Evolutionary conservation across 495 filamentous ascomycete genomes (phyloP).

Genomic region (Apiosordaria backusii): DNA sequence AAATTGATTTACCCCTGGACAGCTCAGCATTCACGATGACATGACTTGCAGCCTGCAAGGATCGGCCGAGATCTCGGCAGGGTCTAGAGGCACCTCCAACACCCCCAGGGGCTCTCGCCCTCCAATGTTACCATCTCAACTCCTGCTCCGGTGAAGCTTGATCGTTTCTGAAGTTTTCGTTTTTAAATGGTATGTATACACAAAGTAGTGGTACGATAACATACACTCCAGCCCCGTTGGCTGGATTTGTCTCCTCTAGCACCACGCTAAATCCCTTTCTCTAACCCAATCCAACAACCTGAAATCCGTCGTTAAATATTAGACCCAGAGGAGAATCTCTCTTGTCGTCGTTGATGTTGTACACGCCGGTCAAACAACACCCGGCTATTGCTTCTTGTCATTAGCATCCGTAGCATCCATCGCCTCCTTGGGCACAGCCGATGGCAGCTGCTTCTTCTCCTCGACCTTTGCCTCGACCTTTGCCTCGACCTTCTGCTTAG

Average conservation of each 20-base stretch:
- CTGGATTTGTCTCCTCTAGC: neutral
- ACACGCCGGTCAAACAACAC: neutral
- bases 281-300: neutral
- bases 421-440: slow-evolving; percentile 19
- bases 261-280: neutral
- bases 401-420: slow-evolving; percentile 31
- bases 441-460: slow-evolving; percentile 3
- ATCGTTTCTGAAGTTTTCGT: too few species aligned
- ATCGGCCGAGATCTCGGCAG: too few species aligned
- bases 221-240: neutral
- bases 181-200: neutral
- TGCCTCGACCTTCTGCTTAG: neutral
- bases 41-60: too few species aligned
- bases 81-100: neutral
- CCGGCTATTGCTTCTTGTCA: slow-evolving; percentile 25
- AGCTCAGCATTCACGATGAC: too few species aligned
- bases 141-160: too few species aligned
- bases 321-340: neutral
- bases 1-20: too few species aligned
- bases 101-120: too few species aligned
- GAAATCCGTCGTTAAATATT: neutral
- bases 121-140: too few species aligned
- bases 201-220: neutral
- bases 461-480: slow-evolving; percentile 9
- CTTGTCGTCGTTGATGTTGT: neutral